Evolutionary conservation across 495 filamentous ascomycete species (phyloP), one percentile per base, ranked within the genome.

Genomic region (Rhypophila decipiens): DNA sequence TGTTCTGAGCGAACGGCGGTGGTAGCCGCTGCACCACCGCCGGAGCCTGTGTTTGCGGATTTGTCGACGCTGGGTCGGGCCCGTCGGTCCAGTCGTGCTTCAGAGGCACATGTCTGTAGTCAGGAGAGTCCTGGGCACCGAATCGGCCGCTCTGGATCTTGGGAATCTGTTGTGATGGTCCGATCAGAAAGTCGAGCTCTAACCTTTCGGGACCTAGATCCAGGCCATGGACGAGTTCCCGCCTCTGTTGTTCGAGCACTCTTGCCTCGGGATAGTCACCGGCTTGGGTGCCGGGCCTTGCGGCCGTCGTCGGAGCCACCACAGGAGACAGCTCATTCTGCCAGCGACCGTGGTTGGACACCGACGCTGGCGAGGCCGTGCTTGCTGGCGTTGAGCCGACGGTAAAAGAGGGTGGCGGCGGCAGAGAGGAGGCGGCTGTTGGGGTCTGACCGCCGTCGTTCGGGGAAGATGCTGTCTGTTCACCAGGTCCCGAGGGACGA

Each of bases 161-260:
- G 41, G 60, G 50, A 7, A 72, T 50, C 15, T 59, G 61, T 12
- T 67, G 53, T 19, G 49, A 50, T 12, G 72, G 63, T 42, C 81
- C 80, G 2, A 88, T 71, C 1, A 88, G 66, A 41, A 86, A 88
- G 38, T 80, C 80, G 24, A 90, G 75, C 22, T 77, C 83, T 18
- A 89, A 71, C 40, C 79, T 71, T 44, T 87, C 82, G 2, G 64
- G 53, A 1, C 78, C 75, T 46, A 83, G 72, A 24, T 83, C 75
- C 5, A 85, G 50, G 35, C 75, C 75, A 47, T 83, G 78, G 23
- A 67, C 48, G 39, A 77, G 63, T 29, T 75, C 71, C 40, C 80
- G 71, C 19, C 75, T 75, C 49, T 80, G 80, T 45, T 76, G 74
- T 33, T 75, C 61, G 18, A 73, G 45, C 47, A 60, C 24, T 7